Evolutionary conservation across 164 flowering plant species (phyloP).

Genomic region (Stephania cephalantha): DNA sequence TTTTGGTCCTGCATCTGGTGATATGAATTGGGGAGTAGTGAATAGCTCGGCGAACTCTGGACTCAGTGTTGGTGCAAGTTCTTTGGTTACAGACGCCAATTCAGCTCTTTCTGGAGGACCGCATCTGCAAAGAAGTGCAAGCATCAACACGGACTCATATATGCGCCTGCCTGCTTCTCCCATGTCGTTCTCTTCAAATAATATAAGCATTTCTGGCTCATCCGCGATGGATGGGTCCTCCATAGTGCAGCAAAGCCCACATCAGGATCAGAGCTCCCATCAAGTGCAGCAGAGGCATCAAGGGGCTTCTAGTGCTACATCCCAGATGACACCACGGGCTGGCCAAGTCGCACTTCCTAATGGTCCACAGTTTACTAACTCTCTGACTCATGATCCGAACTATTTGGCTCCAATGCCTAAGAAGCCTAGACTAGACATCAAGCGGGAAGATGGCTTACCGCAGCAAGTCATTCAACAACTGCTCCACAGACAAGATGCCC

Average conservation of each 20-base stretch:
- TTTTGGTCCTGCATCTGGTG: slow-evolving; percentile 60
- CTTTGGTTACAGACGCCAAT: slow-evolving; percentile 92
- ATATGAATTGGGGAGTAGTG: slow-evolving; percentile 50
- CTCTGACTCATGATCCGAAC: slow-evolving; percentile 58
- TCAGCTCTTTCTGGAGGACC: slow-evolving; percentile 95
- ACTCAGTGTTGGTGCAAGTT: slow-evolving; percentile 92
- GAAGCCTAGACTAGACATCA: slow-evolving; percentile 75
- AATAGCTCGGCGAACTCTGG: slow-evolving; percentile 79
- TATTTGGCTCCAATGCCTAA: slow-evolving; percentile 60
- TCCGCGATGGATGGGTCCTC: slow-evolving; percentile 74
- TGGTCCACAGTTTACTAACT: slow-evolving; percentile 31
- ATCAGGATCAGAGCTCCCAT: slow-evolving; percentile 57
- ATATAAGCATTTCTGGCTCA: slow-evolving; percentile 78
- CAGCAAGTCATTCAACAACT: slow-evolving; percentile 79
- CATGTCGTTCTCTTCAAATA: slow-evolving; percentile 86
- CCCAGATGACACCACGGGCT: slow-evolving; percentile 47
- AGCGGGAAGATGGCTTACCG: slow-evolving; percentile 71
- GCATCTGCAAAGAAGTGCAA: slow-evolving; percentile 89
- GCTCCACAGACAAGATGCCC: slow-evolving; percentile 67
- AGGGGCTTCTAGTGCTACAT: slow-evolving; percentile 71
- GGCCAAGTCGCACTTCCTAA: slow-evolving; percentile 46
- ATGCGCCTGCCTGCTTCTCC: slow-evolving; percentile 86
- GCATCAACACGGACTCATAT: slow-evolving; percentile 75
- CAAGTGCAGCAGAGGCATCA: slow-evolving; percentile 53
- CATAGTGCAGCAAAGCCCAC: slow-evolving; percentile 56